These are phyloP conservation scores for Eutypella sp. DNA, from an alignment of 2,329 filamentous ascomycete genomes.

Conservation along the genomic window DNA sequence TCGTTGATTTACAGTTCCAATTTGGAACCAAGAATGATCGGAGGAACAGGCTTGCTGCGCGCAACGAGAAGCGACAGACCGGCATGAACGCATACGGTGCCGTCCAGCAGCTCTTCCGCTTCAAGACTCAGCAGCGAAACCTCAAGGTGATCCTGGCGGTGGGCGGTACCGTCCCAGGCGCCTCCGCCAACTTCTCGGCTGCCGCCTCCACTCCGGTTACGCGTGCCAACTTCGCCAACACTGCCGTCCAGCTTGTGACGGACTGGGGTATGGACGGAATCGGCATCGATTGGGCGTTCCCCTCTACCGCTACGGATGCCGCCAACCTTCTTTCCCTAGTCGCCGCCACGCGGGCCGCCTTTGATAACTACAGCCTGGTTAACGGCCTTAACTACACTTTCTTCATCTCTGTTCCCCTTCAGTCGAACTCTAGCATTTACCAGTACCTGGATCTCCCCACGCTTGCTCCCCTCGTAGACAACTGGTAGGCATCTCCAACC, in stretches of 20 bases:
- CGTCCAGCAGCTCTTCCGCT: constrained; percentile 70
- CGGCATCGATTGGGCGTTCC: constrained; percentile 55
- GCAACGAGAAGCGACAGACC: too few relatives aligned
- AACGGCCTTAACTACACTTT: constrained; percentile 37
- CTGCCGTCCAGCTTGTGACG: constrained; percentile 63
- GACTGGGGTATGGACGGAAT: constrained; percentile 59
- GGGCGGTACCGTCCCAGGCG: constrained; percentile 78
- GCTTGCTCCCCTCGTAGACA: constrained; percentile 53
- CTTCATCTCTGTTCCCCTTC: constrained; percentile 44
- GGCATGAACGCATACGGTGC: too few relatives aligned
- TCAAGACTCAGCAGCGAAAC: constrained; percentile 72
- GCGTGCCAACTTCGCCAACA: constrained; percentile 61
- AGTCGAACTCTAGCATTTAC: constrained; percentile 44
- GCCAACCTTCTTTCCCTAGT: constrained; percentile 38
- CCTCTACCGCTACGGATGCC: constrained; percentile 33
- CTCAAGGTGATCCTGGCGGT: constrained; percentile 77
- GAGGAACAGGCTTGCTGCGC: too few relatives aligned
- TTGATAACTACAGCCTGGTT: constrained; percentile 22
- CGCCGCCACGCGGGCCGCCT: constrained; percentile 34
- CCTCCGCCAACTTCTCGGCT: constrained; percentile 62
- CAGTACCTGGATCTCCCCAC: constrained; percentile 43
- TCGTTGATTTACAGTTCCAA: constrained; percentile 62
- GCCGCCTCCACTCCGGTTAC: constrained; percentile 58
- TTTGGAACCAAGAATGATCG: constrained; percentile 65
- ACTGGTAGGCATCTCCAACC: constrained; percentile 36